Percentiles rank a stretch among this genome's conserved stretches.
Conservation (phyloP, 768 basidiomycete species). For the Lactarius psammicola region DNA sequence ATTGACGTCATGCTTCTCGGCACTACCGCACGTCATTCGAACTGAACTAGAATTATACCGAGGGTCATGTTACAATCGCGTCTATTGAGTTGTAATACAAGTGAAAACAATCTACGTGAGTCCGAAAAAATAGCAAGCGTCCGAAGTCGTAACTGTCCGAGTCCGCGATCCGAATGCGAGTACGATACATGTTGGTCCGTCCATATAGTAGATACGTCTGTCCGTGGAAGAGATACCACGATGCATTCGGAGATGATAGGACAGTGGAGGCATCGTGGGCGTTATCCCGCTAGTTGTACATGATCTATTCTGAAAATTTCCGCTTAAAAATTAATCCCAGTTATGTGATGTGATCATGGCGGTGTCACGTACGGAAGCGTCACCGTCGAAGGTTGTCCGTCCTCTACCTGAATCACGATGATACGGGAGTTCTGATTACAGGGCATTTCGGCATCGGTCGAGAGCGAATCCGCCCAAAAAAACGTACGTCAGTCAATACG, state of each 20-base stretch:
- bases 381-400: slow-evolving; percentile 42
- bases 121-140: slow-evolving; percentile 2
- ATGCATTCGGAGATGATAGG: neutral
- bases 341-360: too few species aligned
- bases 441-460: slow-evolving; percentile 3
- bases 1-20: slow-evolving; percentile 22
- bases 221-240: neutral
- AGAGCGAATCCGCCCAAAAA: neutral
- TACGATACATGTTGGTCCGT: slow-evolving; percentile 19
- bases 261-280: neutral
- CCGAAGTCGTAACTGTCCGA: slow-evolving; percentile 13
- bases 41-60: slow-evolving; percentile 15
- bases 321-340: neutral
- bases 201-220: slow-evolving; percentile 11
- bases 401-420: slow-evolving; percentile 47
- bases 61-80: slow-evolving; percentile 2
- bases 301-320: slow-evolving; percentile 17
- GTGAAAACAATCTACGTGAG: slow-evolving; percentile 14
- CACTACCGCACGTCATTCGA: slow-evolving; percentile 20
- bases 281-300: slow-evolving; percentile 17
- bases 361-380: slow-evolving; percentile 55
- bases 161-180: neutral
- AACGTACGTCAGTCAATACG: slow-evolving; percentile 55
- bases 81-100: slow-evolving; percentile 16
- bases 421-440: slow-evolving; percentile 56